Percentiles rank a stretch among this genome's conserved stretches.
Conservation (phyloP, 106 monocot species). For the Dactylorhiza incarnata region DNA sequence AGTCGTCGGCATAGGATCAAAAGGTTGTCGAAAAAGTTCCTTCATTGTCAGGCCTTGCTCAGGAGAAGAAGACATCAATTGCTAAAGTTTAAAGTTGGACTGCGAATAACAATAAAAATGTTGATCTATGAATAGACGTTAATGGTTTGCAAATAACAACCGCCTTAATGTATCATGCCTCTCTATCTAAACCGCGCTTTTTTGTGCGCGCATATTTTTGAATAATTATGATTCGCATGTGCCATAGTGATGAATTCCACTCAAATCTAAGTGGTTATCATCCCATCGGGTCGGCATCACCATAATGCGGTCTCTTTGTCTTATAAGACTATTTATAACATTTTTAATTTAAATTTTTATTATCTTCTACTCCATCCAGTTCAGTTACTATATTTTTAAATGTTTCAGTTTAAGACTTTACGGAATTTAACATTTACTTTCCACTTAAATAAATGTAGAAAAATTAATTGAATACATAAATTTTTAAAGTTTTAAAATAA, state of each 20-base stretch:
- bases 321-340: not conserved
- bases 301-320: not conserved
- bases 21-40: too few relatives aligned
- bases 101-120: too few relatives aligned
- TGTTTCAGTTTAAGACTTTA: not conserved
- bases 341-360: not conserved
- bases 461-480: too few relatives aligned
- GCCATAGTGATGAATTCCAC: slow-evolving; percentile 2
- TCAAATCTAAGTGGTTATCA: not conserved
- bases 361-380: not conserved
- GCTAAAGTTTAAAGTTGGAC: too few relatives aligned
- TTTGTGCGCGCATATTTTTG: not conserved
- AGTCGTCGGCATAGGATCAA: too few relatives aligned
- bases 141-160: too few relatives aligned
- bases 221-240: slow-evolving; percentile 2
- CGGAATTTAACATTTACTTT: not conserved
- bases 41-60: too few relatives aligned
- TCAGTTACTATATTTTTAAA: not conserved
- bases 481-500: too few relatives aligned
- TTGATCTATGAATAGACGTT: too few relatives aligned
- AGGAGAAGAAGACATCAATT: too few relatives aligned
- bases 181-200: not conserved
- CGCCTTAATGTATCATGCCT: too few relatives aligned
- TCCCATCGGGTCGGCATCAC: not conserved
- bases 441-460: too few relatives aligned